Conservation (phyloP, 169 alveolate genomes). For the Plasmodium ovale region DNA sequence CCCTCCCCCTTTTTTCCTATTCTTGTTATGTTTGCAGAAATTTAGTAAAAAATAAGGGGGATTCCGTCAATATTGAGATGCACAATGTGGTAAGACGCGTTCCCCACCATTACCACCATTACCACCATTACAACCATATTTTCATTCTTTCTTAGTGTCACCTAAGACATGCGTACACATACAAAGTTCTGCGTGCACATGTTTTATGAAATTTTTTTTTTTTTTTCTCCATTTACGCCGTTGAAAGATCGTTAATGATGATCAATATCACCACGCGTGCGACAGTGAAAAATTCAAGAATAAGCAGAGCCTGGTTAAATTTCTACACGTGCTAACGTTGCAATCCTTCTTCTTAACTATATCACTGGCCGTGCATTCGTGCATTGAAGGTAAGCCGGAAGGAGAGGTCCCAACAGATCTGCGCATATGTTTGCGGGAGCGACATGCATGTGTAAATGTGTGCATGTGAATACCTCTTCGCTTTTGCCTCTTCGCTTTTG, state of each 20-base stretch:
- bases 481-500: too few species aligned
- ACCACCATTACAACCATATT: not conserved
- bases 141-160: not conserved
- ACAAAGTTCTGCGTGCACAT: not conserved
- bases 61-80: slow-evolving; percentile 18
- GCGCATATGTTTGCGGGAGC: not conserved
- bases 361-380: slow-evolving; percentile 67
- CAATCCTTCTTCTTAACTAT: slow-evolving; percentile 62
- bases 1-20: not conserved
- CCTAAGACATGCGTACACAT: not conserved
- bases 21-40: slow-evolving; percentile 1
- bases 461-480: not conserved
- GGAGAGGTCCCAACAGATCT: too few species aligned
- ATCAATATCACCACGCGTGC: slow-evolving; percentile 31
- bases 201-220: slow-evolving; percentile 22
- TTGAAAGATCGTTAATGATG: slow-evolving; percentile 24
- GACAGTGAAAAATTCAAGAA: slow-evolving; percentile 8
- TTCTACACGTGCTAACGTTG: slow-evolving; percentile 35
- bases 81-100: slow-evolving; percentile 12
- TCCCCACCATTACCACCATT: not conserved
- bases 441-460: not conserved
- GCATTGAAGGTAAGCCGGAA: slow-evolving; percentile 49
- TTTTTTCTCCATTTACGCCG: too few species aligned
- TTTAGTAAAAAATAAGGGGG: not conserved
- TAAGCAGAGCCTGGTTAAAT: not conserved